Conservation (phyloP, 2,329 filamentous ascomycete species). For the Penicillium sp. region DNA sequence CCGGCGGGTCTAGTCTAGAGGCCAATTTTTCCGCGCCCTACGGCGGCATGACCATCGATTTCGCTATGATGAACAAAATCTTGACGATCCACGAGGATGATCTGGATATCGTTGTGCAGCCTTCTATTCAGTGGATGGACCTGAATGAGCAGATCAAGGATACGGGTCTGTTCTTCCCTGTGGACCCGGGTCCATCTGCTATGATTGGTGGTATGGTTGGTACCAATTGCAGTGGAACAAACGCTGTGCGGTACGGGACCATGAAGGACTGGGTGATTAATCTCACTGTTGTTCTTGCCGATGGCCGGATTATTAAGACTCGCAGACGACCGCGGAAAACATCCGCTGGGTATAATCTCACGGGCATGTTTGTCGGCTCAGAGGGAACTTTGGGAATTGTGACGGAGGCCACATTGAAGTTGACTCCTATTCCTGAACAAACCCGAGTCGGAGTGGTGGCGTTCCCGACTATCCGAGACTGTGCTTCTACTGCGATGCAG, state of each 20-base stretch:
- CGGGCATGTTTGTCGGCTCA: constrained; percentile 67
- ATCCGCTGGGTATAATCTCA: constrained; percentile 72
- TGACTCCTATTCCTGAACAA: constrained; percentile 64
- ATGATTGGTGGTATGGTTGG: constrained; percentile 63
- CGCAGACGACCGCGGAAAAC: constrained; percentile 66
- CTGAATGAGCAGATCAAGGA: constrained; percentile 74
- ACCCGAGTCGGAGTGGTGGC: constrained; percentile 66
- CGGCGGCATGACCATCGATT: constrained; percentile 87
- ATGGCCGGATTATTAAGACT: constrained; percentile 61
- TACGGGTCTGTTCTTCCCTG: constrained; percentile 82
- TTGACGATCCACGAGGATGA: constrained; percentile 78
- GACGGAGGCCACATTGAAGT: constrained; percentile 69
- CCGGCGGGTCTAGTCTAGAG: constrained; percentile 82
- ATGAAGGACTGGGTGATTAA: constrained; percentile 77
- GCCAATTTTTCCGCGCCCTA: constrained; percentile 87
- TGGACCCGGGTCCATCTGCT: constrained; percentile 74
- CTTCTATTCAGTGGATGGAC: constrained; percentile 88
- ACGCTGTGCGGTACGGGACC: constrained; percentile 66
- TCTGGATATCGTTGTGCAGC: constrained; percentile 91
- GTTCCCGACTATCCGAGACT: constrained; percentile 60
- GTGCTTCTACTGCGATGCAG: constrained; percentile 63
- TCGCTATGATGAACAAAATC: constrained; percentile 82
- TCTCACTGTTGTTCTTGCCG: constrained; percentile 68
- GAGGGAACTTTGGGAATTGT: constrained; percentile 72
- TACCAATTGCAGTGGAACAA: constrained; percentile 58